These are phyloP conservation scores for Aspergillus incahuasiensis DNA, from an alignment of 495 filamentous ascomycete genomes.

Conservation along the genomic window DNA sequence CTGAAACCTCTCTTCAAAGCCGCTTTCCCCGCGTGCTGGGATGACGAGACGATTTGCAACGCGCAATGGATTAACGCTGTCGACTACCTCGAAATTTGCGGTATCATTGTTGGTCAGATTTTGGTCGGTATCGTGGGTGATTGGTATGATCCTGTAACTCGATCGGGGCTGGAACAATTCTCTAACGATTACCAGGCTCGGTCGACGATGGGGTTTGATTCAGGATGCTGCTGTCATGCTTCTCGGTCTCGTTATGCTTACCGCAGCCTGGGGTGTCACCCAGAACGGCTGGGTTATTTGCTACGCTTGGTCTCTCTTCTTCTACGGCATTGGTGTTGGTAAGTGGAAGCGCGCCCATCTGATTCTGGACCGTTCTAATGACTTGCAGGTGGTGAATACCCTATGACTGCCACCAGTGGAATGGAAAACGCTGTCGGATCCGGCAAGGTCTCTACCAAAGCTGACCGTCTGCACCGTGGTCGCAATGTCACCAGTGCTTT, in stretches of 20 bases:
- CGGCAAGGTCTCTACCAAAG: conserved; percentile 78
- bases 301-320: conserved; percentile 84
- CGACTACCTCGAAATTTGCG: conserved; percentile 79
- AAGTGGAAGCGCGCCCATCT: conserved; percentile 9
- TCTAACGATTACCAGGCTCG: conserved; percentile 49
- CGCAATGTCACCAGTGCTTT: conserved; percentile 90
- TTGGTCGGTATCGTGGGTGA: conserved; percentile 62
- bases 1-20: conserved; percentile 68
- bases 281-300: conserved; percentile 90
- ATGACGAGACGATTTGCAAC: conserved; percentile 50
- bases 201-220: conserved; percentile 86
- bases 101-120: conserved; percentile 85
- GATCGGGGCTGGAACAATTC: not conserved
- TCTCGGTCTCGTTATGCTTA: conserved; percentile 79
- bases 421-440: conserved; percentile 88
- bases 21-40: conserved; percentile 73
- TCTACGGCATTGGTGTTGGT: conserved; percentile 88
- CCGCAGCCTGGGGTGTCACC: conserved; percentile 75
- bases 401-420: conserved; percentile 90
- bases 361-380: conserved; percentile 13
- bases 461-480: conserved; percentile 88
- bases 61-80: conserved; percentile 70
- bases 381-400: conserved; percentile 67
- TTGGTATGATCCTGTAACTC: conserved; percentile 35
- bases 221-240: conserved; percentile 94